Evolutionary conservation across 2,329 filamentous ascomycete species (phyloP).

Genomic region (Aspergillus fructus): DNA sequence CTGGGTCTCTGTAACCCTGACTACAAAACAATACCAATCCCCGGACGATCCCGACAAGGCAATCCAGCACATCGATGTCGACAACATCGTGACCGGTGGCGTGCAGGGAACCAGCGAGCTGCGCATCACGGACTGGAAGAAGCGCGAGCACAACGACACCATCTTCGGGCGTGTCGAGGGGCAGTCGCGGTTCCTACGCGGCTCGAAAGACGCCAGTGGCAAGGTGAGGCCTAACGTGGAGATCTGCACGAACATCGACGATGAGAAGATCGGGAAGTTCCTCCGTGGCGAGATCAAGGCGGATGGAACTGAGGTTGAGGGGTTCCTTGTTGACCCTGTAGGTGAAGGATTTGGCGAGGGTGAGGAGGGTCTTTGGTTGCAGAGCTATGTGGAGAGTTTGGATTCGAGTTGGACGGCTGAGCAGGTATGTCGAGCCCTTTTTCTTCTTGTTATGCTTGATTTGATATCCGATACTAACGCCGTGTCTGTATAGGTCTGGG

Average conservation of each 20-base stretch:
- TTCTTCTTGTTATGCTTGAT: background rate
- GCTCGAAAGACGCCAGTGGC: constrained; percentile 34
- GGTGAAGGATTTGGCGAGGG: constrained; percentile 45
- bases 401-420: constrained; percentile 54
- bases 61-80: constrained; percentile 66
- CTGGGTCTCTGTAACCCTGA: constrained; percentile 67
- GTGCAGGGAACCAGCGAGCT: constrained; percentile 65
- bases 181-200: constrained; percentile 52
- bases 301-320: constrained; percentile 58
- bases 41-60: constrained; percentile 42
- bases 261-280: constrained; percentile 39
- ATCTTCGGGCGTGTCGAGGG: constrained; percentile 74
- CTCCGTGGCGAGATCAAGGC: constrained; percentile 42
- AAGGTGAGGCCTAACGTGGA: constrained; percentile 37
- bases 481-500: constrained; percentile 40
- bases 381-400: constrained; percentile 51
- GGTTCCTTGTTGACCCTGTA: constrained; percentile 57
- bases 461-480: background rate
- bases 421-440: constrained; percentile 41
- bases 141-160: constrained; percentile 70
- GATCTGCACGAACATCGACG: constrained; percentile 40
- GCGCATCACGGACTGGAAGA: constrained; percentile 57
- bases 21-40: constrained; percentile 61
- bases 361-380: constrained; percentile 46
- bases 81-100: constrained; percentile 69